Percentiles rank a stretch among this genome's conserved stretches.
phyloP scores from a whole-genome alignment of 164 flowering plant species.

The Vitis vinifera region ASM3070453v1 NC_081823.1:24338501-24339000 shows the following conservation, averaged over 20 bases:
- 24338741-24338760: too few species aligned
- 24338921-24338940: neutral
- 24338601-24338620: neutral
- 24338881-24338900: too few species aligned
- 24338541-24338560: conserved; percentile 11
- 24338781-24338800: conserved; percentile 34
- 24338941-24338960: conserved; percentile 37
- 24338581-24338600: neutral
- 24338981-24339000: conserved; percentile 42
- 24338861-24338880: neutral
- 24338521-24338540: too few species aligned
- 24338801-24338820: too few species aligned
- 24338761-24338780: neutral
- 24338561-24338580: conserved; percentile 47
- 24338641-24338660: too few species aligned
- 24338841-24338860: conserved; percentile 42
- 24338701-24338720: too few species aligned
- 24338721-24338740: too few species aligned
- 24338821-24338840: conserved; percentile 9
- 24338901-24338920: too few species aligned
- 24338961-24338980: conserved; percentile 53
- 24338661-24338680: too few species aligned
- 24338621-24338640: too few species aligned
- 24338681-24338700: too few species aligned
- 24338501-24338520: too few species aligned